Base-by-base conservation (phyloP, 2,329 filamentous ascomycete genomes). In the Sporothrix dimorphospora region DNA sequence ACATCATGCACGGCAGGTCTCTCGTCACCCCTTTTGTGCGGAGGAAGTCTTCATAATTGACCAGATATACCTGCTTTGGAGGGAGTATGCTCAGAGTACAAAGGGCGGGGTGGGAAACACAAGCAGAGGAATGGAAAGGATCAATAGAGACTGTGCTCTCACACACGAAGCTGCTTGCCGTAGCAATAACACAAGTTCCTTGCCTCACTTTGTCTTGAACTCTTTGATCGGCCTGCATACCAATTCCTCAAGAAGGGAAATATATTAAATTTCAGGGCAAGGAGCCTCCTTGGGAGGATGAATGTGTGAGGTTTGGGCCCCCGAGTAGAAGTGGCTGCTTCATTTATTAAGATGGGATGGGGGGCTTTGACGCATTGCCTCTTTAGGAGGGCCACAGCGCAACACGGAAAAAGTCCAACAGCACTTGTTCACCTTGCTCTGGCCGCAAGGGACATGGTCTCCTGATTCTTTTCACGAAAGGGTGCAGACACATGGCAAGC, bases 331-430 rank as follows among this genome's bases (percentile, higher is more conserved):
- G 27, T 59, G 55, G 55, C 55, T 59, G 55, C 55, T 59, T 59
- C 9, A 59, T 59, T 30, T 38, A 59, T 59, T 59, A 59, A 59
- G 55, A 59, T 59, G 27, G 55, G 55, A 59, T 59, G 55, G 27
- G 55, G 55, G 30, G 5, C 11, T 59, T 9, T 34, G 55, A 8
- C 27, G 16, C n/a, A 12, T 9, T 57, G n/a, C 55, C 27, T 59
- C 16, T 38, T 38, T 38, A 30, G 55, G 55, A 7, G 1, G 2
- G 30, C 4, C 53, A 57, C 53, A 57, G 53, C 19, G 9, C 45
- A 24, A 53, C 1, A n/a, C n/a, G 8, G 30, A n/a, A 4, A 11
- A 7, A 9, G 4, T 34, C 16, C 14, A 3, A 30, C 19, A 30
- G 3, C 8, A 4, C 14, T 21, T 1, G 16, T n/a, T 40, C 7